phyloP scores from a whole-genome alignment of 805 yeast genomes.

The Tetrapisispora fleetii region DNA sequence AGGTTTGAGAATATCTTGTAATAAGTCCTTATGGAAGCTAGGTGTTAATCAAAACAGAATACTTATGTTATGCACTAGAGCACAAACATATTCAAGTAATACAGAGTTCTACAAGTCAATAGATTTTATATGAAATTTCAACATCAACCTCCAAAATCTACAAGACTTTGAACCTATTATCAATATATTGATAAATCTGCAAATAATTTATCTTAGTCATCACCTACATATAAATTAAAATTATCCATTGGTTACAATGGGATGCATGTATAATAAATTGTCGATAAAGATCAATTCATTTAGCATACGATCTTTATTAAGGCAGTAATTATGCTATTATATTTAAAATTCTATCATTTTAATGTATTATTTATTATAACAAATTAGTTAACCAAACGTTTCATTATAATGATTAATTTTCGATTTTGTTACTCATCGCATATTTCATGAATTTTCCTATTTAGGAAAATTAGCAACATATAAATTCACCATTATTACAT shows the following conservation, averaged over 20 bases:
- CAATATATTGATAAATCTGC: neutral
- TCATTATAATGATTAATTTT: no score
- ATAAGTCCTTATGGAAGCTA: constrained; percentile 19
- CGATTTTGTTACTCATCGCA: neutral
- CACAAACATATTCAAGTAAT: constrained; percentile 10
- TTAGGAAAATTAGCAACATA: neutral
- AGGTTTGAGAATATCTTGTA: constrained; percentile 12
- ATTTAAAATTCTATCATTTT: no score
- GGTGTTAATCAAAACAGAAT: constrained; percentile 10
- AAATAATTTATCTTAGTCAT: neutral
- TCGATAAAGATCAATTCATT: no score
- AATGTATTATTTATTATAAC: no score
- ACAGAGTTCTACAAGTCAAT: constrained; percentile 12
- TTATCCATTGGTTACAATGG: neutral
- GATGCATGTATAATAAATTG: neutral
- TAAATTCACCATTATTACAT: neutral
- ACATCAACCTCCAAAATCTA: neutral
- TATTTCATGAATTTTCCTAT: neutral
- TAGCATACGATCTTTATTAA: no score
- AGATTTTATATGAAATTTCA: constrained; percentile 8
- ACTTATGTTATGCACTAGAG: constrained; percentile 16
- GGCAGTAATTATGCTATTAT: no score
- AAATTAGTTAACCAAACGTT: no score
- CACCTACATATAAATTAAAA: neutral
- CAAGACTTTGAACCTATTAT: neutral